A percentile compares a stretch with the other conserved stretches of the same genome.
Conservation (phyloP, 1,284 basidiomycete genomes). For the Ustilago esculenta region DNA sequence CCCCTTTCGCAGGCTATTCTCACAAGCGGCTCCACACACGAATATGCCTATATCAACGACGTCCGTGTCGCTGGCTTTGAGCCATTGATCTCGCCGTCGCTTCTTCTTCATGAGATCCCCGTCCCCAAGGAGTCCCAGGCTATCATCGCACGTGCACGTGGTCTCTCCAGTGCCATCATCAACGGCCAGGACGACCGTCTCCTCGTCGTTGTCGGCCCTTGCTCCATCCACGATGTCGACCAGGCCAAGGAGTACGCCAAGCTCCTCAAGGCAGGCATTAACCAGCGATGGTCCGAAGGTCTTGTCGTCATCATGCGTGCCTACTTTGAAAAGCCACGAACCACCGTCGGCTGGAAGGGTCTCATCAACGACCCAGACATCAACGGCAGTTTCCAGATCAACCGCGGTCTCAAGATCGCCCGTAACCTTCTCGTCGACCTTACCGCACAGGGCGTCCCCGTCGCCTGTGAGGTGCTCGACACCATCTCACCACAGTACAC, state of each 20-base stretch:
- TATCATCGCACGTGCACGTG: slow-evolving; percentile 60
- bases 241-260: slow-evolving; percentile 91
- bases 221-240: slow-evolving; percentile 89
- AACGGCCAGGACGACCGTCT: slow-evolving; percentile 65
- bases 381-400: slow-evolving; percentile 94
- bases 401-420: slow-evolving; percentile 82
- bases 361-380: slow-evolving; percentile 79
- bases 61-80: slow-evolving; percentile 64
- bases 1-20: slow-evolving; percentile 40
- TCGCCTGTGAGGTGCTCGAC: slow-evolving; percentile 91
- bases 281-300: slow-evolving; percentile 71
- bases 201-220: slow-evolving; percentile 76
- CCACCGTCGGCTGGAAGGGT: slow-evolving; percentile 81
- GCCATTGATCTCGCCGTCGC: slow-evolving; percentile 61
- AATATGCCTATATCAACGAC: slow-evolving; percentile 58
- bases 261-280: slow-evolving; percentile 50
- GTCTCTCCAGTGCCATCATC: slow-evolving; percentile 54
- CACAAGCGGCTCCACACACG: slow-evolving; percentile 21
- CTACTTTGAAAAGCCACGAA: slow-evolving; percentile 88
- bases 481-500: slow-evolving; percentile 71
- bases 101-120: slow-evolving; percentile 64
- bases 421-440: slow-evolving; percentile 89
- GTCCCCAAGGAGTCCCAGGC: slow-evolving; percentile 46
- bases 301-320: slow-evolving; percentile 93
- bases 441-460: slow-evolving; percentile 85